Base-by-base conservation (phyloP, 352 stramenopile species). In the Paralagenidium karlingii region DNA sequence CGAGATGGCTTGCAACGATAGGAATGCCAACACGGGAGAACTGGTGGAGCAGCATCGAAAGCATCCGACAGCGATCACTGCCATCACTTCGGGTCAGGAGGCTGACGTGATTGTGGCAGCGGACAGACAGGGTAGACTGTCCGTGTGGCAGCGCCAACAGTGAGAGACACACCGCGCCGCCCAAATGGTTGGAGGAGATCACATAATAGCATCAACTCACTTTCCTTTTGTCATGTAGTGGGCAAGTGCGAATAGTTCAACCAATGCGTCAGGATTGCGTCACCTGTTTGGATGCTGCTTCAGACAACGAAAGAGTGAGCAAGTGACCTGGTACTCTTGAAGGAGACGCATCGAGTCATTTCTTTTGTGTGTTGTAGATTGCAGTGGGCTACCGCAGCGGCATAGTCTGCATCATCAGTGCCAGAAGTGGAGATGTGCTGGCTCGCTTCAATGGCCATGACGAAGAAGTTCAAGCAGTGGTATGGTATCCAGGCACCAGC, bases 371-470 rank as follows among this genome's bases (percentile, higher is more conserved):
- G n/a, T n/a, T n/a, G n/a, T n/a, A n/a, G n/a, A 55, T 84, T 12
- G 75, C 71, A 7, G 62, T 88, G 8, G 75, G 75, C 18, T 88
- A 71, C 43, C 62, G 75, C 13, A 88, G 71, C 47, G 75, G 75
- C 2, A 49, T 66, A 11, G 38, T 88, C 3, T 80, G 71, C 24
- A 27, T 86, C n/a, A 38, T 84, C 1, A 63, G 85, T 22, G 34
- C 53, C 13, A 39, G 47, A 0, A 46, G 60, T 28, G 51, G 60
- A 0, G 42, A 12, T 10, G 34, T 83, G 4, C 47, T 47, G 0
- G 51, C 74, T 22, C 62, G 69, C 2, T 51, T 84, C 21, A 54
- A 67, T 22, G 69, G 68, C 1, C 75, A 88, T 44, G 67, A 84
- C 13, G 63, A 84, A 26, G 75, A 88, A 61, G 53, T 88, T 16